Conservation (phyloP, 148 eudicot species). For the Rhododendron henanense region DNA sequence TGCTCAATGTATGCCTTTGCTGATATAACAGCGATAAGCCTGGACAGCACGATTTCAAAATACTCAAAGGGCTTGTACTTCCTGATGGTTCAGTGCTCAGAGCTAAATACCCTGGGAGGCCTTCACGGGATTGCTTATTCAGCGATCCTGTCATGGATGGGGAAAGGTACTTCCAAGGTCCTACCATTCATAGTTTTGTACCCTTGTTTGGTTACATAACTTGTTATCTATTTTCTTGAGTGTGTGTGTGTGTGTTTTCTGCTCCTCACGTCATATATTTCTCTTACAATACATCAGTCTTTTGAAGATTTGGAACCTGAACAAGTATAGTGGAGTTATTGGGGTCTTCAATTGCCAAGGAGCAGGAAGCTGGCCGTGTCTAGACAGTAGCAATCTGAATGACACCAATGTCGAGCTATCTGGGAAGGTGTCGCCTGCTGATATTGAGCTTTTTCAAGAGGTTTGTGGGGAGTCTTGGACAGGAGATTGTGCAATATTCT, state of each 20-base stretch:
- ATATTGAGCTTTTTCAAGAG: conserved; percentile 35
- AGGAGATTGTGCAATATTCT: conserved; percentile 38
- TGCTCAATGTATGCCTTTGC: background rate
- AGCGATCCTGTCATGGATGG: conserved; percentile 42
- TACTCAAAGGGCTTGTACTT: conserved; percentile 35
- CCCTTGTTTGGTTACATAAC: background rate
- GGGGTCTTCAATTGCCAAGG: conserved; percentile 52
- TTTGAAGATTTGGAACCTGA: conserved; percentile 48
- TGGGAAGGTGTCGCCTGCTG: conserved; percentile 29
- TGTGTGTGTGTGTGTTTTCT: background rate
- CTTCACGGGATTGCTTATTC: conserved; percentile 37
- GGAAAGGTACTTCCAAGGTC: conserved; percentile 15
- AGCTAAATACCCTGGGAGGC: conserved; percentile 38
- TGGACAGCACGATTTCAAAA: conserved; percentile 33
- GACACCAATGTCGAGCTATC: conserved; percentile 7
- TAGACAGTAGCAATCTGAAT: conserved; percentile 9
- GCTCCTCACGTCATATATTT: background rate
- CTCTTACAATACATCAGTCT: conserved; percentile 12
- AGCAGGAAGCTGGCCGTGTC: conserved; percentile 40
- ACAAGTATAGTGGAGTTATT: conserved; percentile 36
- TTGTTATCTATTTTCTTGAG: background rate
- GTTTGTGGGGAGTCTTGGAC: conserved; percentile 31
- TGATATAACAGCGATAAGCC: conserved; percentile 32
- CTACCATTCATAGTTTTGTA: background rate
- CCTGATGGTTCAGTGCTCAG: conserved; percentile 40